Conservation (phyloP, 257 asterid species). For the Euphrasia confusa region DNA sequence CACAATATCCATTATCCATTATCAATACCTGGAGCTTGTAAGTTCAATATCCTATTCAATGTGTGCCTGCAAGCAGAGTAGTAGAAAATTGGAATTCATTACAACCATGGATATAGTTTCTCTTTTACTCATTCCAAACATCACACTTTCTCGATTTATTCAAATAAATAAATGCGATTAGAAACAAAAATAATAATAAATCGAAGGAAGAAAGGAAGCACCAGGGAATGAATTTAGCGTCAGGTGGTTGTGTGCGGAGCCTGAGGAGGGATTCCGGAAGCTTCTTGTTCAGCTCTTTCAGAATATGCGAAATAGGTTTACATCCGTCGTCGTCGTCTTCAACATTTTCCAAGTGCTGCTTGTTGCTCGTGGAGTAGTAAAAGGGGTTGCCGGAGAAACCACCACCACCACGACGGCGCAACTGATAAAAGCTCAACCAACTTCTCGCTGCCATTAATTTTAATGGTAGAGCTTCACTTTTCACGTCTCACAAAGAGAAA, state of each 20-base stretch:
- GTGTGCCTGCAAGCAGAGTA: conserved; percentile 57
- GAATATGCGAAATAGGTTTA: conserved; percentile 60
- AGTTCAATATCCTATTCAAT: conserved; percentile 82
- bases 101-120: no score
- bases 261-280: conserved; percentile 69
- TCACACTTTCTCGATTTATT: no score
- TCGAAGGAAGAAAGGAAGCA: conserved; percentile 16
- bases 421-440: conserved; percentile 6
- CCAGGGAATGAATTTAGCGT: conserved; percentile 76
- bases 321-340: conserved; percentile 39
- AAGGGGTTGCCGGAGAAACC: conserved; percentile 22
- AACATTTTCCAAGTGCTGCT: neutral
- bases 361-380: conserved; percentile 12
- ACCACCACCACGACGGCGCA: conserved; percentile 15
- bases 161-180: neutral
- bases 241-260: conserved; percentile 41
- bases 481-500: no score
- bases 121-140: no score
- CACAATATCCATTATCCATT: no score
- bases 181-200: neutral
- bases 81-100: neutral
- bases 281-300: conserved; percentile 73
- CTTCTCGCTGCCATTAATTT: conserved; percentile 2
- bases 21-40: conserved; percentile 76
- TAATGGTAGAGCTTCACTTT: no score